Conservation (phyloP, 805 yeast genomes). For the Candida jianshihensis region DNA sequence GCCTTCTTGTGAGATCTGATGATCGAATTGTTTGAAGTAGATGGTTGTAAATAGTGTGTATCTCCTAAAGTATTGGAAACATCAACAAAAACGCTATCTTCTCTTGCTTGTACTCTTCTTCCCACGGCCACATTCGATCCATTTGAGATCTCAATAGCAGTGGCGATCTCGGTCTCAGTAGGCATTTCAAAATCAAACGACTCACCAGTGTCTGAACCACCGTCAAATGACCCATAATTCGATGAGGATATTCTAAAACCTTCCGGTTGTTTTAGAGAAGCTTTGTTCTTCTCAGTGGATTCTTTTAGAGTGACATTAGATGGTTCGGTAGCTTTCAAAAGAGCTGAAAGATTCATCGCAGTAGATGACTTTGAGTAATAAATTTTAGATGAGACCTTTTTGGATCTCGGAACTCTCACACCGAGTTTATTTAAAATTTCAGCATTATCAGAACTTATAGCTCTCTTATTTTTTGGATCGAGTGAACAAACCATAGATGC, state of each 20-base stretch:
- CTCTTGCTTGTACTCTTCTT: conserved; percentile 8
- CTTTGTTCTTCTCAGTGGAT: not conserved
- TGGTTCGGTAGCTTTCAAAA: conserved; percentile 8
- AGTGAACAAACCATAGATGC: conserved; percentile 15
- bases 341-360: conserved; percentile 19
- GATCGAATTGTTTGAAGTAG: conserved; percentile 14
- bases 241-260: conserved; percentile 18
- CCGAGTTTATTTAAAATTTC: conserved; percentile 19
- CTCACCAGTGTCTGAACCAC: conserved; percentile 10
- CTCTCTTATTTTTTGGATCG: conserved; percentile 19
- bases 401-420: conserved; percentile 12
- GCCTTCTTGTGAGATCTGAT: conserved; percentile 19
- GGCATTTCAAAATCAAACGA: conserved; percentile 24
- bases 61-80: no score
- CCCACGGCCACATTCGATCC: conserved; percentile 21
- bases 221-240: conserved; percentile 16
- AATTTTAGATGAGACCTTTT: conserved; percentile 17
- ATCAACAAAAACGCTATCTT: conserved; percentile 22
- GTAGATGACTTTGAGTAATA: conserved; percentile 23
- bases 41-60: conserved; percentile 6
- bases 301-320: not conserved
- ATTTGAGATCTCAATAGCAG: conserved; percentile 19
- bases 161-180: conserved; percentile 19
- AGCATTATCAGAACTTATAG: conserved; percentile 12
- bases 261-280: conserved; percentile 1